Base-by-base conservation (phyloP, 352 stramenopile species). In the Phytophthora fragariaefolia region DNA sequence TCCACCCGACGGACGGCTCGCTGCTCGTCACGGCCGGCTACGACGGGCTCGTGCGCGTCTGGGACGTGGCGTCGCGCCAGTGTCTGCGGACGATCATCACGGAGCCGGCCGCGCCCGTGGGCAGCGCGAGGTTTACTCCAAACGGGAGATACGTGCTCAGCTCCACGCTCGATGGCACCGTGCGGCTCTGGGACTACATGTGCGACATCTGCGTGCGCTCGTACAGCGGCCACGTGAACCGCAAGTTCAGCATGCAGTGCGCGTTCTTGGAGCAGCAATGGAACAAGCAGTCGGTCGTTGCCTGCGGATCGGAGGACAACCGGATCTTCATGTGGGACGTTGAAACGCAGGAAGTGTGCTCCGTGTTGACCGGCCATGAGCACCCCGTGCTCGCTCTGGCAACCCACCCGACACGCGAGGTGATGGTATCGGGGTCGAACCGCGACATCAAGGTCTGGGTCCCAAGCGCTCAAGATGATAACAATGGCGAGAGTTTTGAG, bases 41-140 rank as follows among this genome's bases (percentile, higher is more conserved):
- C 58, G 88, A 96, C 59, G 87, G 84, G 6, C 71, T 94, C n/a
- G 83, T 84, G 54, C 83, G 97, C 45, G 89, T 99, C 28, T 99
- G 97, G 97, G 97, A 99, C 81, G 94, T 98, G n/a, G 90, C 89
- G 20, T 98, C 92, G 23, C 95, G 93, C 43, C 91, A 98, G 73
- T 99, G 97, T 75, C 75, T 99, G 23, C 98, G 97, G 38, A 98
- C 97, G 27, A 85, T 98, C 26, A 90, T 98, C 40, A 53, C 80
- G 32, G 76, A 86, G 9, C 74, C 79, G 5, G 71, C 78, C 1
- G 79, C 74, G 17, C 83, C 86, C 3, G 84, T 93, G 42, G 90
- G 83, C 18, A 87, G 85, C 62, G 93, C 95, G 6, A 82, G 75
- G 15, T 99, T 98, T 76, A 92, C 91, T 27, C 95, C 97, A 30